Evolutionary conservation across 371 early-diverging fungal species (phyloP), one percentile per base, ranked within the genome.

Genomic region (Mucor circinelloides): DNA sequence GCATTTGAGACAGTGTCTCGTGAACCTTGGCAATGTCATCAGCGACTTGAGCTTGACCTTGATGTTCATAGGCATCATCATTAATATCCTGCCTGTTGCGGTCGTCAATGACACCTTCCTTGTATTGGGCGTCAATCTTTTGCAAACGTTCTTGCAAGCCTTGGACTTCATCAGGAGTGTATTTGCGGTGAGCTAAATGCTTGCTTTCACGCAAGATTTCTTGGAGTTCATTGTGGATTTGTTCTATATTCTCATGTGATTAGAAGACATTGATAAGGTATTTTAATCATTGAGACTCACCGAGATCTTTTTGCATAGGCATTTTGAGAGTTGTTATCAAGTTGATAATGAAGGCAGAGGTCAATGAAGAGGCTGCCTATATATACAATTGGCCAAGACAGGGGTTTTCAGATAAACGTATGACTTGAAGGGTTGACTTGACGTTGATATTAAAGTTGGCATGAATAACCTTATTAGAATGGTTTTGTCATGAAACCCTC

Each of bases 41-140:
- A 21, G 76, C 74, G 21, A 79, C 42, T 38, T 67, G 60, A 17
- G 62, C 79, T 65, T 79, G 72, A 9, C 76, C 74, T 12, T 59
- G 40, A 32, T 63, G 60, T 42, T 76, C 74, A 55, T 79, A 75
- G 19, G 76, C 76, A 28, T 77, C 72, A 58, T 66, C 74, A 25
- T 63, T 40, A 2, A 38, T 40, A 10, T 69, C 52, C 10, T 46
- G 19, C 17, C 44, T 40, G 19, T 70, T 21, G 36, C 58, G 65
- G 21, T 70, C 67, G 58, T 71, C 67, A 28, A 76, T 58, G 13
- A 73, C 59, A 13, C 71, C 75, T 64, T 74, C 69, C 30, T 68
- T 67, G 48, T 78, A 78, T 57, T 68, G 55, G 12, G 66, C 66
- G 58, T 78, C 78, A 30, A 78, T 72, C 12, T 57, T 30, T 42